phyloP scores from a whole-genome alignment of 768 basidiomycete genomes.

The Trametes meyenii region DNA sequence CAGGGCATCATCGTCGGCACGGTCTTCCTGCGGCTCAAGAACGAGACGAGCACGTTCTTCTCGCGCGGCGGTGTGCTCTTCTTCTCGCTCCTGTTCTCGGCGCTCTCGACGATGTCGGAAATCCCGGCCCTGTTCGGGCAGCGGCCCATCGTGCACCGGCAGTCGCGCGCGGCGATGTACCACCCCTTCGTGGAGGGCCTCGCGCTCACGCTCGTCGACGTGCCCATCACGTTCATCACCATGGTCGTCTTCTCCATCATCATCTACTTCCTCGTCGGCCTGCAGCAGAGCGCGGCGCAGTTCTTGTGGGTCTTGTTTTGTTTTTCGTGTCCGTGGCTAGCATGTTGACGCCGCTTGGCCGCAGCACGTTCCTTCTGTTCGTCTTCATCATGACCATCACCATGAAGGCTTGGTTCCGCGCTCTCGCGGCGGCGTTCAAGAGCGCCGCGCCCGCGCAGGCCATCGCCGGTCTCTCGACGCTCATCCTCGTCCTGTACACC shows the following conservation, averaged over 20 bases:
- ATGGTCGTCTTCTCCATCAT: conserved; percentile 49
- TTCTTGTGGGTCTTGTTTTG: conserved; percentile 58
- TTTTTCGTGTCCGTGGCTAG: not conserved
- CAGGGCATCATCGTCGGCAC: conserved; percentile 61
- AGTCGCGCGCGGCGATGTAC: conserved; percentile 64
- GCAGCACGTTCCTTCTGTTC: conserved; percentile 61
- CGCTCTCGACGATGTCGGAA: conserved; percentile 63
- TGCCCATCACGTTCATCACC: conserved; percentile 56
- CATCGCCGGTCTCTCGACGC: conserved; percentile 52
- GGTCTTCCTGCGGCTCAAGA: conserved; percentile 60
- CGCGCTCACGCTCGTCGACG: conserved; percentile 61
- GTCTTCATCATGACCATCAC: conserved; percentile 58
- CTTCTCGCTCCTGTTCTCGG: conserved; percentile 70
- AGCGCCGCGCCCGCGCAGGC: conserved; percentile 65
- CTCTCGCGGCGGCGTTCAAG: conserved; percentile 60
- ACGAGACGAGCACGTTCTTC: conserved; percentile 64
- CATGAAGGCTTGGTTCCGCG: conserved; percentile 80
- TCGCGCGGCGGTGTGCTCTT: conserved; percentile 80
- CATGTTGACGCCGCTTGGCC: not conserved
- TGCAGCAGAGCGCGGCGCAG: conserved; percentile 56
- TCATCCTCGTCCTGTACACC: conserved; percentile 59
- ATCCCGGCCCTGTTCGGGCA: conserved; percentile 59
- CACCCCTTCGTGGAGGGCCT: conserved; percentile 57
- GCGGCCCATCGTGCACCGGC: conserved; percentile 61
- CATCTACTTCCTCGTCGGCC: conserved; percentile 63